Evolutionary conservation across 2,329 filamentous ascomycete species (phyloP), one percentile per base, ranked within the genome.

Genomic region (Stachybotrys chartarum): DNA sequence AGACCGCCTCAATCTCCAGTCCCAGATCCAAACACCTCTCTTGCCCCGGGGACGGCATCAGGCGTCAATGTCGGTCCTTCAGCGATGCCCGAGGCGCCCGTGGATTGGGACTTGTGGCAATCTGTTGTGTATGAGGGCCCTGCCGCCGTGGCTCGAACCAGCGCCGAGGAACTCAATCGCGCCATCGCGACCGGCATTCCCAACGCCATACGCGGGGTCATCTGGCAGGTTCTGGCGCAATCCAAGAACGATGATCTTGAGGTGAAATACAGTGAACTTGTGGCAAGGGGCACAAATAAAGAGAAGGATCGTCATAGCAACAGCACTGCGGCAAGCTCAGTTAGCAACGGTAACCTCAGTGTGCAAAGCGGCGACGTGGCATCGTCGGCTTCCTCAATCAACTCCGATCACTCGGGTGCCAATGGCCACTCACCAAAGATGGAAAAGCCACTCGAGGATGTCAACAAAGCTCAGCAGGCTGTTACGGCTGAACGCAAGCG

Each of bases 71-170:
- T 86, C 24, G 89, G 89, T 1, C 88, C 88, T 8, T 86, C 90
- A 3, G 84, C 85, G 24, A 79, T 86, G 59, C 73, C 75, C 14
- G 89, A 92, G 64, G 77, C 79, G 16, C 86, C 90, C 30, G 94
- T 99, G n/a, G 91, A 99, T 68, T 99, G 94, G 94, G 94, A 99
- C 70, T 75, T 99, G 45, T 99, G 94, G 94, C 93, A 99, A 68
- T 85, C 88, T 30, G 88, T 99, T 5, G 94, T 99, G 39, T 95
- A 97, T 62, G 90, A 97, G 74, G 94, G 94, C 0, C 91, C 92
- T 16, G 85, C 90, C 31, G 93, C 91, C 10, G 88, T 97, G 52
- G 88, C 90, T 11, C 85, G 90, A 57, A 91, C 91, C 5, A 96
- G 91, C 66, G 81, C 93, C 0, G 90, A 95, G 64, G 92, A 97